Conservation (phyloP, 2,329 filamentous ascomycete species). For the Diaporthe destruens region DNA sequence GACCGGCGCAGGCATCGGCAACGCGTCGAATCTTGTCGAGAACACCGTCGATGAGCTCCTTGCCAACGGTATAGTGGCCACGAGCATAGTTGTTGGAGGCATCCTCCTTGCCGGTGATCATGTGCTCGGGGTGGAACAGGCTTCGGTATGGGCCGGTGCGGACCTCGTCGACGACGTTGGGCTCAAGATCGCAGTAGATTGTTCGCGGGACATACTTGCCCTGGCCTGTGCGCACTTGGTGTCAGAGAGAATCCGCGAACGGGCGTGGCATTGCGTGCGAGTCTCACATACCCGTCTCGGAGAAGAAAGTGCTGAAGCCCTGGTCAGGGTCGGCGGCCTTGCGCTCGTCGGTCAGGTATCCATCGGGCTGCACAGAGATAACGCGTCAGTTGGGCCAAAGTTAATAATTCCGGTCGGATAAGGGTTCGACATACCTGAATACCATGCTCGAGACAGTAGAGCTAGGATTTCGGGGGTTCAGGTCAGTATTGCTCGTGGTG, state of each 20-base stretch:
- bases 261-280: slow-evolving; percentile 33
- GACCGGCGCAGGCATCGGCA: slow-evolving; percentile 96
- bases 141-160: slow-evolving; percentile 96
- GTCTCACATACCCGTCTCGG: slow-evolving; percentile 85
- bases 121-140: slow-evolving; percentile 98
- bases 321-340: slow-evolving; percentile 93
- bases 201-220: slow-evolving; percentile 99
- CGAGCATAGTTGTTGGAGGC: slow-evolving; percentile 99
- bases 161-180: slow-evolving; percentile 99
- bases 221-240: slow-evolving; percentile 72
- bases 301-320: slow-evolving; percentile 99
- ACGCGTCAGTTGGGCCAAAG: slow-evolving; percentile 49
- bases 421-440: slow-evolving; percentile 81
- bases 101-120: slow-evolving; percentile 99
- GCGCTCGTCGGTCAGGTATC: slow-evolving; percentile 97
- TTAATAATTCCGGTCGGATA: slow-evolving; percentile 23
- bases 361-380: slow-evolving; percentile 80
- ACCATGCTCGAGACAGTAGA: slow-evolving; percentile 99
- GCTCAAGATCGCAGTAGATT: slow-evolving; percentile 99
- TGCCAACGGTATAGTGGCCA: slow-evolving; percentile 99
- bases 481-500: slow-evolving; percentile 48
- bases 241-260: background rate
- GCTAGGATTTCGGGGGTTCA: slow-evolving; percentile 65
- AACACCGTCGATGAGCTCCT: slow-evolving; percentile 98
- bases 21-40: slow-evolving; percentile 98